Evolutionary conservation across 2,329 filamentous ascomycete genomes (phyloP), one percentile per base, ranked within the genome.

Genomic region (Cladosporium sp.): DNA sequence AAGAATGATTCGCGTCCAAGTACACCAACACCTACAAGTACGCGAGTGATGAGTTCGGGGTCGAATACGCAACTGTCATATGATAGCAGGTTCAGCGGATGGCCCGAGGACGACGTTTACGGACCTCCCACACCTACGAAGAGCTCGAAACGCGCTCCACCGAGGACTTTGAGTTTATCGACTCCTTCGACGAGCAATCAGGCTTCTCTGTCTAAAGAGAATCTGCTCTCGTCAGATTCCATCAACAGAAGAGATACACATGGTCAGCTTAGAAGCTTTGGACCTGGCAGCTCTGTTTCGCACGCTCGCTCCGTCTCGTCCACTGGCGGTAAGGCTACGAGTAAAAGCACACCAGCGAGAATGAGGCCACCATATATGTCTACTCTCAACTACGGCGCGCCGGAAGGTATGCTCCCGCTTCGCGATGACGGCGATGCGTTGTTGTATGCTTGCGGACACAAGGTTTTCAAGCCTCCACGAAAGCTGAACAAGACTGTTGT

Each of bases 81-180:
- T 19, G 52, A 55, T 25, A 55, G 52, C 17, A 47, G 52, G 6
- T 55, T 55, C 40, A 55, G 52, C 17, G 52, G 52, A 25, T 55
- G 52, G 52, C 40, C 40, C 2, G 52, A 45, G n/a, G 52, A 55
- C 17, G 39, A 55, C 15, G 39, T 19, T 9, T 20, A 30, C 3
- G n/a, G 25, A 25, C 52, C 52, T 25, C 17, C 28, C 15, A 55
- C 52, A 22, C 52, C 52, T 12, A 55, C 38, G 8, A 55, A 28
- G 20, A 43, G 28, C 28, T 55, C 40, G 25, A 55, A 25, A 25
- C 12, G 8, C 9, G 40, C 28, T 3, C 19, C 40, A 11, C 15
- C 39, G 2, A 45, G 28, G 19, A 30, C 12, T 17, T 17, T 47
- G 15, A 15, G 15, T 17, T 17, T 28, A 30, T 11, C 22, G 11